phyloP scores from a whole-genome alignment of 2,329 filamentous ascomycete species.

The Hawksworthiomyces lignivorus region DNA sequence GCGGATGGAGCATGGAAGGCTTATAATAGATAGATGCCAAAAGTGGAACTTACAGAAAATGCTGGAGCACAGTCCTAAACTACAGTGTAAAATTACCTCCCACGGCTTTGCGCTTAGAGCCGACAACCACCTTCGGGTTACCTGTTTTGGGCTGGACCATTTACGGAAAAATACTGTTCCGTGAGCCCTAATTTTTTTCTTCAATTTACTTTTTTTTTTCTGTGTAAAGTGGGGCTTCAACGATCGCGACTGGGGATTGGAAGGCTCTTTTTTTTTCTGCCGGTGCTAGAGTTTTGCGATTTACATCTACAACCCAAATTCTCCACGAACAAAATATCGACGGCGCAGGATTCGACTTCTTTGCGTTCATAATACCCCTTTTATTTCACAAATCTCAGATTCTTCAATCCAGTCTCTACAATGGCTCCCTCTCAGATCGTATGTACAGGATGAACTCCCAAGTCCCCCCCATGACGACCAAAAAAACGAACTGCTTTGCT shows the following conservation, averaged over 20 bases:
- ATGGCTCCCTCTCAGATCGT: constrained; percentile 85
- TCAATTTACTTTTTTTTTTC: constrained; percentile 3
- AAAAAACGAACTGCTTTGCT: constrained; percentile 72
- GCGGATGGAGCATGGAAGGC: no score
- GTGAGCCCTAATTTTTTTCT: no score
- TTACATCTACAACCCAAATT: constrained; percentile 1
- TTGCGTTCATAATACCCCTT: constrained; percentile 38
- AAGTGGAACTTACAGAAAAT: no score
- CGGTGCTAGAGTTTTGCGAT: background rate
- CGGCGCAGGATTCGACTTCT: constrained; percentile 78
- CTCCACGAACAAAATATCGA: constrained; percentile 18
- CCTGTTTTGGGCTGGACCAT: no score
- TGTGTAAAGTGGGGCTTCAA: no score
- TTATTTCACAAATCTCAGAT: constrained; percentile 20
- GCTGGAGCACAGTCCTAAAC: no score
- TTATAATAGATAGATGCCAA: no score
- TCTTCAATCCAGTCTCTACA: constrained; percentile 34
- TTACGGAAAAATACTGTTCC: no score
- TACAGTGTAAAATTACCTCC: no score
- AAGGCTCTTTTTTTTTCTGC: background rate
- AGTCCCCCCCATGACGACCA: background rate
- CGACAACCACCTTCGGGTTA: no score
- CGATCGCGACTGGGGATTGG: no score
- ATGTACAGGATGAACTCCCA: constrained; percentile 52
- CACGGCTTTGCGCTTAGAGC: no score